A percentile compares a stretch with the other conserved stretches of the same genome.
Evolutionary conservation across 2,329 filamentous ascomycete species (phyloP).

Genomic region (Sarocladium brachiariae): DNA sequence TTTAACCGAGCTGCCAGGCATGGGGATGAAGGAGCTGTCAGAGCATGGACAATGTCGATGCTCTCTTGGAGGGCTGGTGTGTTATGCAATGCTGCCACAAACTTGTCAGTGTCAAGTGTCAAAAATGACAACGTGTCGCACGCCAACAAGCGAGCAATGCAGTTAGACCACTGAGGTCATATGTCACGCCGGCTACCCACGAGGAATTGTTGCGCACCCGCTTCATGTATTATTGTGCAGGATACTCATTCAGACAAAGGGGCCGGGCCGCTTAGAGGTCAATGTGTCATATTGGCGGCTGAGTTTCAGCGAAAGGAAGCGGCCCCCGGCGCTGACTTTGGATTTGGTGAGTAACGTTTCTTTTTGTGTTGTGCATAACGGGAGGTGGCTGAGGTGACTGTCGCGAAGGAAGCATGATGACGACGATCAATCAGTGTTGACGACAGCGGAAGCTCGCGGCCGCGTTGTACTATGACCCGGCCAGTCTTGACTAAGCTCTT

Average conservation of each 20-base stretch:
- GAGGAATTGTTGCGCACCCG: too few relatives aligned
- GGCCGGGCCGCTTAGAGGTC: not conserved
- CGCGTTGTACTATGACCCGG: not conserved
- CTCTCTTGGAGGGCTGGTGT: not conserved
- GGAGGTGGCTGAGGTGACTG: not conserved
- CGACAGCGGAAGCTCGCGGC: not conserved
- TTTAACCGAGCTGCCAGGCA: not conserved
- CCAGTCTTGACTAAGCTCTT: too few relatives aligned
- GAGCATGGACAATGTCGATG: not conserved
- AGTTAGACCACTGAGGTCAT: not conserved
- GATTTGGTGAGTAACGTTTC: slow-evolving; percentile 1
- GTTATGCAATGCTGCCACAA: not conserved
- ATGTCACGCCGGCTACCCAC: too few relatives aligned
- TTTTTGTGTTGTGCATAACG: not conserved
- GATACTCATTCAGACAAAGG: not conserved
- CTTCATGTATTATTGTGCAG: too few relatives aligned
- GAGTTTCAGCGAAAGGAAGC: slow-evolving; percentile 4
- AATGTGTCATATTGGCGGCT: slow-evolving; percentile 4
- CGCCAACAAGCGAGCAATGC: slow-evolving; percentile 1
- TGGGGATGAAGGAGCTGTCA: not conserved
- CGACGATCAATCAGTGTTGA: not conserved
- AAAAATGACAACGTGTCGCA: not conserved
- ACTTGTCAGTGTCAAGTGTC: slow-evolving; percentile 1
- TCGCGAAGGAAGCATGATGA: not conserved
- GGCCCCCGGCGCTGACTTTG: not conserved